phyloP scores from a whole-genome alignment of 2,329 filamentous ascomycete species.

The Monosporascus sp. region DNA sequence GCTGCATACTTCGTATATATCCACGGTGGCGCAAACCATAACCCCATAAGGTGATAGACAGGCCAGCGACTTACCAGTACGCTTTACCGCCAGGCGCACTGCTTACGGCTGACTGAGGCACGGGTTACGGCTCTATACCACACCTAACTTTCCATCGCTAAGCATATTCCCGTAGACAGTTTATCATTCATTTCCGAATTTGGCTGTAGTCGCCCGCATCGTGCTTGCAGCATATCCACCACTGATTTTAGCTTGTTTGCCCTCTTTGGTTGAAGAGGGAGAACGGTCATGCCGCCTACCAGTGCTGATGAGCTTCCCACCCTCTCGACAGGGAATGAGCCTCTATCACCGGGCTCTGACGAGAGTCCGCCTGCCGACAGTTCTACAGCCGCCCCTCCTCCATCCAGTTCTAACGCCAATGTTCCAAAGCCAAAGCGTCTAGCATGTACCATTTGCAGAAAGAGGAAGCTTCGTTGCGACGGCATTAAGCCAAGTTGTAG shows the following conservation, averaged over 20 bases:
- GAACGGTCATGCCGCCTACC: conserved; percentile 16
- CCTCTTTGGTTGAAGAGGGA: not conserved
- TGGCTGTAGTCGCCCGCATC: too few species aligned
- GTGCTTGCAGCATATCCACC: too few species aligned
- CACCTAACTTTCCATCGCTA: too few species aligned
- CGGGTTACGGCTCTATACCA: too few species aligned
- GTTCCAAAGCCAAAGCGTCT: conserved; percentile 84
- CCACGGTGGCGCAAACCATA: too few species aligned
- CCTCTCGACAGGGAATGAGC: conserved; percentile 15
- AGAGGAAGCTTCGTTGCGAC: conserved; percentile 88
- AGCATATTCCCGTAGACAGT: too few species aligned
- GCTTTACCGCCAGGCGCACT: too few species aligned
- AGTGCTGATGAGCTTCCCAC: conserved; percentile 9
- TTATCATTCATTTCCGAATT: too few species aligned
- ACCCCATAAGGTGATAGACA: too few species aligned
- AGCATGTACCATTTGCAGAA: conserved; percentile 89
- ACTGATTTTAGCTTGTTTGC: not conserved
- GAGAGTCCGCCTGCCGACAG: conserved; percentile 31
- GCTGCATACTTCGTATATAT: too few species aligned
- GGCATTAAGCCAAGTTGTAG: conserved; percentile 78
- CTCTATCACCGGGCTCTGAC: conserved; percentile 34
- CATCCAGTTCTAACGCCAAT: conserved; percentile 43
- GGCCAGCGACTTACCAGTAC: too few species aligned
- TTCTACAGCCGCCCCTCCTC: conserved; percentile 30
- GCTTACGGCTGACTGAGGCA: too few species aligned